phyloP scores from a whole-genome alignment of 2,329 filamentous ascomycete genomes.

The Trichoderma sp. region DNA sequence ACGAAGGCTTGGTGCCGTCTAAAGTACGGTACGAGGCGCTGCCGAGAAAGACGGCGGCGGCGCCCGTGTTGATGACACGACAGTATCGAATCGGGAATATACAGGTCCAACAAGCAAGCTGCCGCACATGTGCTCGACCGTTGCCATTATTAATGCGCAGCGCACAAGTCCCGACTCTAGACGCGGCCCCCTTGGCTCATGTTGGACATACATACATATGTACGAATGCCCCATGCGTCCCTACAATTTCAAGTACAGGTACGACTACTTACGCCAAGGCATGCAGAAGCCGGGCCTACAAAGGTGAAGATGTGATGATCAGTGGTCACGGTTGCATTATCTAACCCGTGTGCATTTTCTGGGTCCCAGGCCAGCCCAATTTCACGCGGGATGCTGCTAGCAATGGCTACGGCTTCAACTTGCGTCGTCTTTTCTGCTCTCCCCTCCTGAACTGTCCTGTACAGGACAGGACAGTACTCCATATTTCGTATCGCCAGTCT shows the following conservation, averaged over 20 bases:
- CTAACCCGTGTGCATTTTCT: background rate
- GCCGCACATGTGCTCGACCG: background rate
- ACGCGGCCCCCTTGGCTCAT: background rate
- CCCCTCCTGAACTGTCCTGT: background rate
- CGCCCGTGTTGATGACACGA: background rate
- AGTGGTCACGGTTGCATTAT: background rate
- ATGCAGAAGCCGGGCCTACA: background rate
- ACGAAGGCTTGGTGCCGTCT: background rate
- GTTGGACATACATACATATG: slow-evolving; percentile 21
- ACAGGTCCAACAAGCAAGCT: background rate
- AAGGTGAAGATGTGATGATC: background rate
- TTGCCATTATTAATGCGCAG: background rate
- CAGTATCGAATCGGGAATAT: background rate
- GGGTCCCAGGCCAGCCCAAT: background rate
- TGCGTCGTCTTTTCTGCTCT: background rate
- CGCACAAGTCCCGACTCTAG: background rate
- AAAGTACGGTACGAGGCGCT: background rate
- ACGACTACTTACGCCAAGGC: background rate
- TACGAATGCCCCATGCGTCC: slow-evolving; percentile 6
- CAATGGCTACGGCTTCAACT: background rate
- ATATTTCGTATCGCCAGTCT: background rate
- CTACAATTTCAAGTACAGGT: background rate
- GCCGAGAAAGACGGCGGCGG: background rate
- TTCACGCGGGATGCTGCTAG: background rate
- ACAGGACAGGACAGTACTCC: background rate